Conservation (phyloP, 2,329 filamentous ascomycete species). For the Sporothrix phasma region DNA sequence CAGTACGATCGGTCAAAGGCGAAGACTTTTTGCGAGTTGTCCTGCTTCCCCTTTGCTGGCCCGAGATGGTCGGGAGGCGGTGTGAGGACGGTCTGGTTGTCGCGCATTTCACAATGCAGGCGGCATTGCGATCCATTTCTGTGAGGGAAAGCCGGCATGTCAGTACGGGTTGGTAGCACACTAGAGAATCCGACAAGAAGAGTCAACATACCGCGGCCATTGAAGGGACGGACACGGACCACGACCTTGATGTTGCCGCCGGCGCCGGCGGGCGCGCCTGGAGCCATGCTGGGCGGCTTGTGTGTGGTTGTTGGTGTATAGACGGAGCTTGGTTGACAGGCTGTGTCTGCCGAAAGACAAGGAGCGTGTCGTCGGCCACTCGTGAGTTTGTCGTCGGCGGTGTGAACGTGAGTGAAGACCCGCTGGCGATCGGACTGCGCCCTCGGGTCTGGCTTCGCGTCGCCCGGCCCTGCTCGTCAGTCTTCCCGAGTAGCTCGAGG, state of each 20-base stretch:
- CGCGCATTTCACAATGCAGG: slow-evolving; percentile 98
- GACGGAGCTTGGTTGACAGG: not conserved
- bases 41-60: slow-evolving; percentile 56
- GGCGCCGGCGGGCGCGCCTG: slow-evolving; percentile 34
- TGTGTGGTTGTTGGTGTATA: not conserved
- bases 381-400: not conserved
- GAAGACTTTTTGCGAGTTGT: slow-evolving; percentile 64
- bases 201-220: slow-evolving; percentile 65
- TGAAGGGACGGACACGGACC: slow-evolving; percentile 92
- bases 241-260: slow-evolving; percentile 99
- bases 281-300: slow-evolving; percentile 43
- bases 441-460: not conserved
- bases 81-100: slow-evolving; percentile 75
- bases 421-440: not conserved
- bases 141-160: slow-evolving; percentile 9
- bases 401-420: not conserved
- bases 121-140: slow-evolving; percentile 86
- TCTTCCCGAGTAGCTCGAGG: no score
- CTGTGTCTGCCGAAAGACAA: not conserved
- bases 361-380: not conserved
- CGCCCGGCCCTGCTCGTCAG: not conserved
- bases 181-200: not conserved
- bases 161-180: not conserved
- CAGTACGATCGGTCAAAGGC: slow-evolving; percentile 98
- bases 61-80: slow-evolving; percentile 55